A percentile compares a stretch with the other conserved stretches of the same genome.
Conservation (phyloP, 352 stramenopile species). For the Globisporangium barbulae region DNA sequence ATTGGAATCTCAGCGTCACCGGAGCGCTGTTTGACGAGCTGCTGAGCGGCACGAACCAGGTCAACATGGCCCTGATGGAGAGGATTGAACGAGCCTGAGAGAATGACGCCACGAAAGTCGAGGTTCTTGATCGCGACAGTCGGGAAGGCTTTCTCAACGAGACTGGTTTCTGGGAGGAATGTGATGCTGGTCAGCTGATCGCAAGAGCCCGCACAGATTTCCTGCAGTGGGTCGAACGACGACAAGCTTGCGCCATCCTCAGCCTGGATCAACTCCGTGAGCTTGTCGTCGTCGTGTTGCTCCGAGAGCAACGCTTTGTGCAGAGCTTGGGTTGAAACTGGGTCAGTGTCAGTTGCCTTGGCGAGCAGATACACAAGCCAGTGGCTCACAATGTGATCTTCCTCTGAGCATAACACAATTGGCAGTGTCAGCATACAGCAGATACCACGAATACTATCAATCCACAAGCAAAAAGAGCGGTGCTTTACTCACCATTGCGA, state of each 20-base stretch:
- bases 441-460: neutral
- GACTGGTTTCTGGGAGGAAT: conserved; percentile 33
- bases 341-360: conserved; percentile 36
- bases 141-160: neutral
- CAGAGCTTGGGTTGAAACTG: conserved; percentile 24
- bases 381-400: conserved; percentile 66
- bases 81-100: conserved; percentile 84
- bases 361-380: conserved; percentile 70
- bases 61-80: conserved; percentile 73
- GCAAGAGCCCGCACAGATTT: conserved; percentile 23
- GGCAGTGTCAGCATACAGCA: neutral
- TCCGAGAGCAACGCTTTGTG: conserved; percentile 27
- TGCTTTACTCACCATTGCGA: conserved; percentile 19
- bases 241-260: no score
- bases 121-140: conserved; percentile 28
- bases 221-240: conserved; percentile 22
- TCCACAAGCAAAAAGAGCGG: no score
- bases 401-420: conserved; percentile 23
- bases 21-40: conserved; percentile 28
- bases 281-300: conserved; percentile 28
- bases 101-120: conserved; percentile 54
- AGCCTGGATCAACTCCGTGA: conserved; percentile 20
- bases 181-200: conserved; percentile 35
- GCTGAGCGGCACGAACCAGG: conserved; percentile 44
- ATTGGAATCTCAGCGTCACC: conserved; percentile 37